phyloP scores from a whole-genome alignment of 78 protist species.

The Speleostelium caveatum region DNA sequence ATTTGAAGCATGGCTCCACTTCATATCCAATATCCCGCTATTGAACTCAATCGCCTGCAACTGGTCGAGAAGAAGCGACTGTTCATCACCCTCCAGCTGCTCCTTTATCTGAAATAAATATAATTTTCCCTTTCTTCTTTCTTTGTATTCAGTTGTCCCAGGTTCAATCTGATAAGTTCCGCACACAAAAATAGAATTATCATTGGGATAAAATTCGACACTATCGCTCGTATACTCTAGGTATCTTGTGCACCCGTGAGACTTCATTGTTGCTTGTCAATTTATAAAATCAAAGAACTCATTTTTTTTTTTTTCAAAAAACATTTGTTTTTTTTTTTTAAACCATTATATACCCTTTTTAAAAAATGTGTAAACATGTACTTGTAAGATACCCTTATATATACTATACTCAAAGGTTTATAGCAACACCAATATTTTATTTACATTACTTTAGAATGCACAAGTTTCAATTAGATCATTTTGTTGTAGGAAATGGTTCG shows the following conservation, averaged over 20 bases:
- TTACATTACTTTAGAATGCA: constrained; percentile 49
- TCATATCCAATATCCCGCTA: constrained; percentile 83
- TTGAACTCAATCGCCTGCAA: constrained; percentile 29
- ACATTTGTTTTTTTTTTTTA: not conserved
- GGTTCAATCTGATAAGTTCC: constrained; percentile 80
- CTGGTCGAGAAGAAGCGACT: not conserved
- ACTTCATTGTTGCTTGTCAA: too few relatives aligned
- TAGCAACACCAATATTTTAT: not conserved
- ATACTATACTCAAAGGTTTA: not conserved
- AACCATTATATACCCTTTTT: not conserved
- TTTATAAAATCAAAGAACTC: too few relatives aligned
- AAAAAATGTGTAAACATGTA: constrained; percentile 74
- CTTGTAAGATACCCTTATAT: constrained; percentile 8
- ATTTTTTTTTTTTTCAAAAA: not conserved
- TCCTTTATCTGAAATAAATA: constrained; percentile 41
- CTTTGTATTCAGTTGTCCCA: constrained; percentile 54
- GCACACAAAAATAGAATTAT: not conserved
- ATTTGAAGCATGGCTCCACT: constrained; percentile 50
- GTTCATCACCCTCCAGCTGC: not conserved
- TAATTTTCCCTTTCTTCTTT: constrained; percentile 61
- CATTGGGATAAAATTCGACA: constrained; percentile 75
- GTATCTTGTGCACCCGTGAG: constrained; percentile 1
- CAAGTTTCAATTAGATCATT: constrained; percentile 88
- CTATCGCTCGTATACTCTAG: constrained; percentile 69
- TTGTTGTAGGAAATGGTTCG: constrained; percentile 94